Base-by-base conservation (phyloP, 768 basidiomycete species). In the Daedalea quercina region DNA sequence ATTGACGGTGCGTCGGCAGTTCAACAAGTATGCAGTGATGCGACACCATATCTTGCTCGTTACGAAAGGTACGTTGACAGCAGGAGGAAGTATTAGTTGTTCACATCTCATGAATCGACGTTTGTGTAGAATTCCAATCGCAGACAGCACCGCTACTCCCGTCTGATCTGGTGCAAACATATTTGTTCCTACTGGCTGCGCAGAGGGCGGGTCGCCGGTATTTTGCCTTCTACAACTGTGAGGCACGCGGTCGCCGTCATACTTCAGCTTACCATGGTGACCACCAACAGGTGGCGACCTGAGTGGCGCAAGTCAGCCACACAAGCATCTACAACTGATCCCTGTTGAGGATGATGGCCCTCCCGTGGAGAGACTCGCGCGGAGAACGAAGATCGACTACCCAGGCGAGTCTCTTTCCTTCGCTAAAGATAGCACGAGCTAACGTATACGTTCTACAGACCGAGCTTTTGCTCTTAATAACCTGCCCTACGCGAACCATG, bases 151-250 rank as follows among this genome's bases (percentile, higher is more conserved):
- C 94, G 4, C 76, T 94, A 20, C 69, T 80, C 54, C 94, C 94
- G 0, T 65, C 78, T 15, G 91, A 96, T 63, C 77, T 96, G 11
- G 80, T 87, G 3, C 82, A 87, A 53, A 75, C 83, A 3, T 94
- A 93, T 69, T 65, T 73, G n/a, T 71, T 95, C 25, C 72, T 97
- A 2, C 66, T 76, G 1, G 85, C 90, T 3, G 90, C 84, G 42
- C 75, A 76, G 40, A 78, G 80, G 60, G 73, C 72, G 0, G 80
- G 82, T 13, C 76, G 73, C 54, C 74, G 70, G 31, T 74, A 85
- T 52, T 80, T 96, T 52, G 89, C 87, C 1, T 96, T 96, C 70
- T 96, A 93, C 69, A 97, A 97, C 57, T 95, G 94, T 82, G 67
- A 63, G 78, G 66, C n/a, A n/a, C n/a, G 19, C 25, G 56, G 50